Base-by-base conservation (phyloP, 495 filamentous ascomycete species). In the Aspergillus incahuasiensis region DNA sequence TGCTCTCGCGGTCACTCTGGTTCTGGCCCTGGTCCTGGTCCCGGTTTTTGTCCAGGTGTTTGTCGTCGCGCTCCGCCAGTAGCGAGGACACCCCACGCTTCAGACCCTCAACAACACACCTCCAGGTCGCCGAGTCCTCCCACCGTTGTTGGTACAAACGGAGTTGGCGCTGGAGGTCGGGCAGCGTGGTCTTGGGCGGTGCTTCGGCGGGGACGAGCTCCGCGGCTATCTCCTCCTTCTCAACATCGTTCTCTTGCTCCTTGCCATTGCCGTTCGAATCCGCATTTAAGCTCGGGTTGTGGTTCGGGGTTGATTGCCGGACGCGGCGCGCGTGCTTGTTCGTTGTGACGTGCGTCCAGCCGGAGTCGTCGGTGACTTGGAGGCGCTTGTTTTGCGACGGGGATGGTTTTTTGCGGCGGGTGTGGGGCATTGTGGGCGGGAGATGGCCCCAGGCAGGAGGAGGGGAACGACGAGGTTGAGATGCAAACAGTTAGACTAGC, bases 311-410 rank as follows among this genome's bases (percentile, higher is more conserved):
- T 47, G 44, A 45, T n/a, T 57, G 32, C 32, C 28, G 50, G 25
- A 53, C 52, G 16, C 65, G 63, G 20, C 60, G 61, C 42, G 65
- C 65, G 43, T 60, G 58, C 13, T 63, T 63, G 52, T 40, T 54
- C 22, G 63, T 72, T 41, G 74, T 67, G 58, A 84, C 73, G 63
- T 83, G 80, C 28, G 79, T 81, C 81, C 81, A 84, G 69, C 81
- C 80, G 32, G 77, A 67, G 25, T 69, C 56, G 63, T 76, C 77
- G 42, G 72, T 75, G 49, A 82, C 58, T 68, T 77, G 55, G 48
- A 71, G 64, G 28, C 73, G 69, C 61, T 83, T 82, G 48, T 70
- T 58, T 24, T 46, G 24, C 57, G 59, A 49, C 57, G 65, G n/a
- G 32, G 54, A 15, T 11, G 52, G 38, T 16, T 46, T 48, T 43